These are phyloP conservation scores for Diophrys appendiculata DNA, from an alignment of 73 alveolate species.

Conservation along the genomic window DNA sequence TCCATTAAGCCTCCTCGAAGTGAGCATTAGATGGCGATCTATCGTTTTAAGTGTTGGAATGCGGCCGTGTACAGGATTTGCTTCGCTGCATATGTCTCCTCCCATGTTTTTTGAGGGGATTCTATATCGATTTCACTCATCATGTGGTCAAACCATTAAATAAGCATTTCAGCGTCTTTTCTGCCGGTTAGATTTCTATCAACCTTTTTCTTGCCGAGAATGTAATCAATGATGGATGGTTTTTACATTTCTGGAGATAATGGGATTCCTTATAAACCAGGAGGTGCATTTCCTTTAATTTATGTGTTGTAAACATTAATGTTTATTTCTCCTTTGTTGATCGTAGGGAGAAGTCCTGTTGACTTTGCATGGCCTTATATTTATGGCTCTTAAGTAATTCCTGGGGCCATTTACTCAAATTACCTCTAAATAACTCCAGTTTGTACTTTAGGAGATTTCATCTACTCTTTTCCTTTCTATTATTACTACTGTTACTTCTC, in stretches of 20 bases:
- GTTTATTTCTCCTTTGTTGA: neutral
- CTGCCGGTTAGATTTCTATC: slow-evolving; percentile 3
- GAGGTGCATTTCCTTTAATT: too few species aligned
- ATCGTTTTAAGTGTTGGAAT: slow-evolving; percentile 46
- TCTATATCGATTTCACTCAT: too few species aligned
- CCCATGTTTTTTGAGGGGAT: too few species aligned
- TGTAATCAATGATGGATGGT: too few species aligned
- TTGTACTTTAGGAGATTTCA: neutral
- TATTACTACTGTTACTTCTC: neutral
- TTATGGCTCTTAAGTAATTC: neutral
- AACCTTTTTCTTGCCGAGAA: too few species aligned
- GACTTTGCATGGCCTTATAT: neutral
- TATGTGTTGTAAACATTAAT: neutral
- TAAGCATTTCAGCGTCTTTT: neutral
- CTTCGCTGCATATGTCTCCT: too few species aligned
- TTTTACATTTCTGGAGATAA: too few species aligned
- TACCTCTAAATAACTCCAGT: neutral
- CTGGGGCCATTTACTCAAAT: neutral
- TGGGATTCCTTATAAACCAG: too few species aligned
- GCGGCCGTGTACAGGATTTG: slow-evolving; percentile 56
- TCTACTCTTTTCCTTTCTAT: neutral
- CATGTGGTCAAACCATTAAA: slow-evolving; percentile 2
- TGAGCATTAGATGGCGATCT: slow-evolving; percentile 45
- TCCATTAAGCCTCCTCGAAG: slow-evolving; percentile 51
- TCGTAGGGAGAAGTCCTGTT: neutral